Evolutionary conservation across 202 grass and related monocot genomes (phyloP), one percentile per base, ranked within the genome.

Genomic region (Brachypodium distachyon): DNA sequence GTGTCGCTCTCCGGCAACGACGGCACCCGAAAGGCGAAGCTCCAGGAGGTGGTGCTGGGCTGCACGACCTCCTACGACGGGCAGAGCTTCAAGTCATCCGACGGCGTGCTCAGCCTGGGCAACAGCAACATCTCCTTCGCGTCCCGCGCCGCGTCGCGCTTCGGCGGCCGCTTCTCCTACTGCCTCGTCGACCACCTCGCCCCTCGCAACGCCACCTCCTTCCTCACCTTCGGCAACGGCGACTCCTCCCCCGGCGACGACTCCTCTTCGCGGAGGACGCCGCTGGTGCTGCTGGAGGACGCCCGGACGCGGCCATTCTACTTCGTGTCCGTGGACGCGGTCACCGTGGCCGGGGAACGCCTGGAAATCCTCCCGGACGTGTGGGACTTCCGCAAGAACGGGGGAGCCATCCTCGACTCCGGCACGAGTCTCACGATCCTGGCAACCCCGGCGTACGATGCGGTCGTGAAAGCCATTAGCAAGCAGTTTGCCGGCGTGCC

Each of bases 161-260:
- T 95, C 68, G 91, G 89, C 0, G 87, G 89, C 25, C 73, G 85
- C 54, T 98, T 98, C 91, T 94, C 95, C 61, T 98, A 98, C 82
- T 98, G 91, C 87, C 90, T 99, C 23, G 96, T 99, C 14, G 96
- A 99, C 74, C 96, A 99, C 82, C 87, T 99, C 32, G 83, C 88
- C 19, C 91, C 91, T 32, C 89, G 87, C 78, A 95, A 92, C 77
- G 77, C 86, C 81, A 89, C 96, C 48, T 87, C 87, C 83, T 90
- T 82, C 70, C 89, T 99, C 80, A 90, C 87, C 71, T 95, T 99
- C 72, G 96, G 96, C 26, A 32, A 21, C 41, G 69, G 7, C 42
- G 61, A 7, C 66, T 16, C 58, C 1, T 18, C 33, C 39, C 1
- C 7, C 50, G 3, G 23, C 9, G n/a, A 51, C 23, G 36, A 74